Conservation (phyloP, 345 rosid species). For the Kandelia obovata region DNA sequence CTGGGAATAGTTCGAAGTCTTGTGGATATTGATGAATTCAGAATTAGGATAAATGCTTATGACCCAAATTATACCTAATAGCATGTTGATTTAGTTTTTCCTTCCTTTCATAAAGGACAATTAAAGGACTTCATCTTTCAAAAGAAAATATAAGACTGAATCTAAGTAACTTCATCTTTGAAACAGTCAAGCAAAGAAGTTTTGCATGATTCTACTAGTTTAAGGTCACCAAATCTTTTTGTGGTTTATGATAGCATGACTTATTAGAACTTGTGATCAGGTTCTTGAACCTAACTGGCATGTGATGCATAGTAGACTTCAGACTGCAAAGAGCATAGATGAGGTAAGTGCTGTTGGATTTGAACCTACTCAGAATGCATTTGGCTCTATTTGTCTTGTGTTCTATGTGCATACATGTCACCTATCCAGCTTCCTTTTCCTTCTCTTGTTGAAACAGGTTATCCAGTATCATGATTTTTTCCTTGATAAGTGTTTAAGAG, state of each 20-base stretch:
- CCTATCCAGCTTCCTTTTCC: slow-evolving; percentile 6
- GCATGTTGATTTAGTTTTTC: neutral
- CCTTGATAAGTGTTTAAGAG: slow-evolving; percentile 89
- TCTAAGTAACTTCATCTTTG: neutral
- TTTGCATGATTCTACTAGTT: neutral
- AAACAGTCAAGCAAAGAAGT: neutral
- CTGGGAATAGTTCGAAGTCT: neutral
- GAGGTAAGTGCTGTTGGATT: slow-evolving; percentile 47
- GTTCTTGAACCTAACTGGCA: slow-evolving; percentile 99
- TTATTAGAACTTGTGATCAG: slow-evolving; percentile 35
- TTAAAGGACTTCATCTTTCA: too few species aligned
- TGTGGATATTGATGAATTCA: neutral
- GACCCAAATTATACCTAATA: neutral
- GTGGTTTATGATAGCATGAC: slow-evolving; percentile 2
- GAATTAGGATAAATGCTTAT: neutral
- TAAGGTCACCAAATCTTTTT: neutral
- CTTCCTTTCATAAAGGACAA: too few species aligned
- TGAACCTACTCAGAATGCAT: neutral
- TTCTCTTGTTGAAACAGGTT: slow-evolving; percentile 51
- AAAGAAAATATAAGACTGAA: neutral
- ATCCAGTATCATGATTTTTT: slow-evolving; percentile 84
- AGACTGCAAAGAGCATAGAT: slow-evolving; percentile 76
- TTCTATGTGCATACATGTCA: neutral
- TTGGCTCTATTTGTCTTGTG: neutral
- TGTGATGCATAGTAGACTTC: slow-evolving; percentile 71